phyloP scores from a whole-genome alignment of 352 stramenopile species.

The Peronosclerospora sorghi region DNA sequence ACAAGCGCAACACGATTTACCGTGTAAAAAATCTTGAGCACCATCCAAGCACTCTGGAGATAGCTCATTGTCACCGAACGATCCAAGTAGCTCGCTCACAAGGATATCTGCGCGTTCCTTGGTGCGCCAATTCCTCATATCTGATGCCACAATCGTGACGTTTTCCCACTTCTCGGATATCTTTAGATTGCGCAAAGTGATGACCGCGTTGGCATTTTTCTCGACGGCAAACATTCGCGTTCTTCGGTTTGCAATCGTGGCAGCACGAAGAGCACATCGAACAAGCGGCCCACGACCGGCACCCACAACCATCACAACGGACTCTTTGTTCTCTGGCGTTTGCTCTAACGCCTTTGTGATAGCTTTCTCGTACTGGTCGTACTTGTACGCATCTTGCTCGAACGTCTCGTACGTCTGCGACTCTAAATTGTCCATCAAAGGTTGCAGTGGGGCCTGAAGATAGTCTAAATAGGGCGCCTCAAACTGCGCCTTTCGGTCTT shows the following conservation, averaged over 20 bases:
- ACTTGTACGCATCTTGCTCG: slow-evolving; percentile 98
- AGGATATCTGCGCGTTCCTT: slow-evolving; percentile 88
- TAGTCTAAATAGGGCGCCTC: slow-evolving; percentile 93
- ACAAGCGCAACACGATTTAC: no score
- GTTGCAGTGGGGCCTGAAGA: slow-evolving; percentile 94
- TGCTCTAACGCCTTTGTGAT: slow-evolving; percentile 69
- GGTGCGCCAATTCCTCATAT: slow-evolving; percentile 81
- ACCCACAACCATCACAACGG: slow-evolving; percentile 86
- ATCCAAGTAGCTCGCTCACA: slow-evolving; percentile 93
- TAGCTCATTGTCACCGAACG: slow-evolving; percentile 98
- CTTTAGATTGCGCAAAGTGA: slow-evolving; percentile 86
- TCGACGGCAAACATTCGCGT: slow-evolving; percentile 92
- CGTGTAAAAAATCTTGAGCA: slow-evolving; percentile 87
- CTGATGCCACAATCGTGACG: slow-evolving; percentile 72
- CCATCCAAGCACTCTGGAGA: slow-evolving; percentile 97
- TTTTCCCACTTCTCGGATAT: slow-evolving; percentile 80
- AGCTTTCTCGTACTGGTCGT: slow-evolving; percentile 93
- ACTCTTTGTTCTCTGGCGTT: slow-evolving; percentile 49
- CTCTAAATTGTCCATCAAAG: slow-evolving; percentile 97
- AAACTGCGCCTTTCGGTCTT: slow-evolving; percentile 81
- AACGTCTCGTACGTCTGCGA: slow-evolving; percentile 98
- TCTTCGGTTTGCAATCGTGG: slow-evolving; percentile 42
- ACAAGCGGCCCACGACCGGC: slow-evolving; percentile 95
- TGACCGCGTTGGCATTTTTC: slow-evolving; percentile 98
- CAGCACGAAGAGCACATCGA: slow-evolving; percentile 69